Conservation (phyloP, 1,284 basidiomycete species). For the Vanrija sp. region DNA sequence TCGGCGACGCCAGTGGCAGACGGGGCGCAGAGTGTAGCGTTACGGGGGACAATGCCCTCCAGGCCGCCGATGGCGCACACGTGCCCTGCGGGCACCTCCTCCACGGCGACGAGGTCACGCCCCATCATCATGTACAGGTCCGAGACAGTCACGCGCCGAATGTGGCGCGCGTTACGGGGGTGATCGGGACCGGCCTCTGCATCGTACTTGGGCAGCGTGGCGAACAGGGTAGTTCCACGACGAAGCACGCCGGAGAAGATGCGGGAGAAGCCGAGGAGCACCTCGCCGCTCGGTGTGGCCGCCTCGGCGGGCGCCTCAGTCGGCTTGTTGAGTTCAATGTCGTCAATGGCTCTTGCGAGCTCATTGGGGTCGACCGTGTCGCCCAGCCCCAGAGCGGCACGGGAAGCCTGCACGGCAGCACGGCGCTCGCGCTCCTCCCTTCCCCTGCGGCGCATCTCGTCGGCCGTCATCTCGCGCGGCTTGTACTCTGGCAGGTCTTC, state of each 20-base stretch:
- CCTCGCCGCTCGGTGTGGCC: conserved; percentile 51
- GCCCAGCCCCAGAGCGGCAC: conserved; percentile 20
- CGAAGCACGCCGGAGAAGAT: conserved; percentile 85
- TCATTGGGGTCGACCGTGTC: conserved; percentile 26
- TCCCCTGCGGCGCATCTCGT: conserved; percentile 76
- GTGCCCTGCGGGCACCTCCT: conserved; percentile 86
- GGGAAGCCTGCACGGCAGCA: conserved; percentile 44
- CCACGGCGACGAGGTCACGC: conserved; percentile 78
- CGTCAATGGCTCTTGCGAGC: conserved; percentile 23
- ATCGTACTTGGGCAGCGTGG: conserved; percentile 86
- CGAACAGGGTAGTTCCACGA: conserved; percentile 63
- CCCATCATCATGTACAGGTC: conserved; percentile 98
- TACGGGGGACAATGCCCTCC: conserved; percentile 84
- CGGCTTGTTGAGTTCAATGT: conserved; percentile 19
- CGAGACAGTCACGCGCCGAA: conserved; percentile 62
- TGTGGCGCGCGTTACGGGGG: conserved; percentile 65
- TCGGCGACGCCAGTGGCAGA: conserved; percentile 44
- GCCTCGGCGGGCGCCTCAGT: conserved; percentile 24
- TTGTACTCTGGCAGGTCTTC: conserved; percentile 83
- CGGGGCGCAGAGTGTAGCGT: conserved; percentile 81
- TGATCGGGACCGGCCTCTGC: conserved; percentile 63
- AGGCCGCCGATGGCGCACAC: conserved; percentile 91
- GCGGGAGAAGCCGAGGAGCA: conserved; percentile 84
- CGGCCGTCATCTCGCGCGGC: conserved; percentile 70
- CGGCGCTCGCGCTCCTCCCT: conserved; percentile 60